phyloP scores from a whole-genome alignment of 2,329 filamentous ascomycete species.

The Pseudodiploospora longispora region DNA sequence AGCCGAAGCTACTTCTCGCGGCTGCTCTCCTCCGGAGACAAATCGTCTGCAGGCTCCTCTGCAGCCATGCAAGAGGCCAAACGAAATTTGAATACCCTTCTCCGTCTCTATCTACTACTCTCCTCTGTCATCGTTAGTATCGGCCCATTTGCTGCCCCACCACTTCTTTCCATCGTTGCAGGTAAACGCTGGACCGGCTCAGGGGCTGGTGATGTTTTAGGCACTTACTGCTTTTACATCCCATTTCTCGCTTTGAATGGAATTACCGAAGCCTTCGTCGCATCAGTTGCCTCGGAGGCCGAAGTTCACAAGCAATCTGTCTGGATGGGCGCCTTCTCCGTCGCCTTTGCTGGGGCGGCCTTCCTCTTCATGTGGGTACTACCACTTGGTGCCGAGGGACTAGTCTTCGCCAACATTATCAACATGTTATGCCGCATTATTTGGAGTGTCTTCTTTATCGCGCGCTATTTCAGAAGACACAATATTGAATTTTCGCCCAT shows the following conservation, averaged over 20 bases:
- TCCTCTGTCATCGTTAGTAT: conserved; percentile 60
- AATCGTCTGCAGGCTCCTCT: conserved; percentile 13
- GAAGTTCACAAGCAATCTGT: conserved; percentile 70
- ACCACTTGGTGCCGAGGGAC: conserved; percentile 63
- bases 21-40: conserved; percentile 44
- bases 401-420: conserved; percentile 80
- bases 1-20: conserved; percentile 84
- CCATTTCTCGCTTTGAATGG: conserved; percentile 89
- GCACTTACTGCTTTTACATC: conserved; percentile 84
- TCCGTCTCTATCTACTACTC: conserved; percentile 68
- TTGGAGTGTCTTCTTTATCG: conserved; percentile 73
- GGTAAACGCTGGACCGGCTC: conserved; percentile 68
- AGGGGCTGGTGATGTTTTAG: conserved; percentile 65
- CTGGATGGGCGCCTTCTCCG: conserved; percentile 80
- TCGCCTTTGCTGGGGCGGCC: conserved; percentile 64
- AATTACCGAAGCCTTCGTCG: conserved; percentile 85
- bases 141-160: conserved; percentile 67
- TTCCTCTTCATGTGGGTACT: conserved; percentile 66
- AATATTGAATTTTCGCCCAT: conserved; percentile 23
- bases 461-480: conserved; percentile 47
- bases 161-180: conserved; percentile 66
- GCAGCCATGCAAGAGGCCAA: conserved; percentile 32
- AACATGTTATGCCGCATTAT: conserved; percentile 82
- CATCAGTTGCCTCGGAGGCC: conserved; percentile 68
- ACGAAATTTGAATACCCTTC: conserved; percentile 51